Conservation (phyloP, 345 rosid genomes). For the Triadica sebifera region DNA sequence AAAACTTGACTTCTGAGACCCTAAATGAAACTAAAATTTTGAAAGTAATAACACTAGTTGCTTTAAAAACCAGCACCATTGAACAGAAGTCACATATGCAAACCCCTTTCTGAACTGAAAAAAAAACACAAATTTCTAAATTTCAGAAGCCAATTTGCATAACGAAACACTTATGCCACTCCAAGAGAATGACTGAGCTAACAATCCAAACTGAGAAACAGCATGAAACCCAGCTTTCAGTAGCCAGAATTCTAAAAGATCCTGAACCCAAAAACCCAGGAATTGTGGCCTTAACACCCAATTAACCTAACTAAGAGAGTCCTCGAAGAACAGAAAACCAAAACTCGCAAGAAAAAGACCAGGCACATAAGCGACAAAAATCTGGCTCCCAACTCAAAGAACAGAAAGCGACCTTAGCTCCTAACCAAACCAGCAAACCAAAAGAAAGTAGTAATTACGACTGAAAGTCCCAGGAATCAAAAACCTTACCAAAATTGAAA, state of each 20-base stretch:
- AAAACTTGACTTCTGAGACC: background rate
- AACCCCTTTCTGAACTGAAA: background rate
- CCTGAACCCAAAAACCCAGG: slow-evolving; percentile 15
- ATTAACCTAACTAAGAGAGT: background rate
- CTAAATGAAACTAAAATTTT: background rate
- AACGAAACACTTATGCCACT: background rate
- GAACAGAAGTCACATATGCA: background rate
- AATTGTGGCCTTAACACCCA: background rate
- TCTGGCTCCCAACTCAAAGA: background rate
- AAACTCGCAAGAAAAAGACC: background rate
- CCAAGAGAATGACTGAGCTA: background rate
- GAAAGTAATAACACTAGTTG: background rate
- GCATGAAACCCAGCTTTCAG: background rate
- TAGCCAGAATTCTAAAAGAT: background rate
- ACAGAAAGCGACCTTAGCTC: background rate
- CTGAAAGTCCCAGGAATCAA: slow-evolving; percentile 1
- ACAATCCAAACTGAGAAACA: background rate
- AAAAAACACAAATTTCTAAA: background rate
- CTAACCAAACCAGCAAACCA: background rate
- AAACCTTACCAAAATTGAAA: slow-evolving; percentile 4
- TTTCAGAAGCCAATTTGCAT: slow-evolving; percentile 1
- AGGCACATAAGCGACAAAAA: background rate
- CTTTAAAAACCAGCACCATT: background rate
- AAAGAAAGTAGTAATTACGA: background rate
- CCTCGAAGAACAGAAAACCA: background rate